These are phyloP conservation scores for Rhodotorula glutinis DNA, from an alignment of 1,284 basidiomycete genomes.

Conservation along the genomic window DNA sequence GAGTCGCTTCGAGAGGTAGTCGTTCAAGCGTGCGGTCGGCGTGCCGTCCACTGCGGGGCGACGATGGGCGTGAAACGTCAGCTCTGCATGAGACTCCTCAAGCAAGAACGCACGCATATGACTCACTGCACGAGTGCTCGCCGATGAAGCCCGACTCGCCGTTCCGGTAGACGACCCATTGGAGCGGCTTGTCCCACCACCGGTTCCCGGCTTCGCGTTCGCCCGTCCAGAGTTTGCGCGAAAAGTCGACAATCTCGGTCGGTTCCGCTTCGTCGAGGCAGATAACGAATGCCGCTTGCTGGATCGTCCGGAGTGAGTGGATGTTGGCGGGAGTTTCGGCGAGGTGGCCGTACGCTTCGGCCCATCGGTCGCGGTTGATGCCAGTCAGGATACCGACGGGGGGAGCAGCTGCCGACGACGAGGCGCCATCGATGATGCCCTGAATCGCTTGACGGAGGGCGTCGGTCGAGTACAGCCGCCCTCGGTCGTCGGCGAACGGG, in stretches of 20 bases:
- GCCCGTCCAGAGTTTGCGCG: constrained; percentile 60
- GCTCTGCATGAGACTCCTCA: background rate
- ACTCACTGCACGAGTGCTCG: constrained; percentile 67
- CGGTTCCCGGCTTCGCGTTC: constrained; percentile 49
- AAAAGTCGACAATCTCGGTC: constrained; percentile 6
- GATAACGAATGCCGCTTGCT: constrained; percentile 76
- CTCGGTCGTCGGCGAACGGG: constrained; percentile 57
- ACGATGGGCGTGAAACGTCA: background rate
- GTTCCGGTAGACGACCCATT: constrained; percentile 78
- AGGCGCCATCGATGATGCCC: constrained; percentile 61
- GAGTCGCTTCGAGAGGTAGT: constrained; percentile 67
- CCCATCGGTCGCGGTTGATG: constrained; percentile 77
- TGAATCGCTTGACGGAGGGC: constrained; percentile 74
- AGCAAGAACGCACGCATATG: background rate
- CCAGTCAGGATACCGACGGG: constrained; percentile 73
- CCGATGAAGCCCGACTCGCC: constrained; percentile 77
- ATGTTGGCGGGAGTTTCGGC: constrained; percentile 58
- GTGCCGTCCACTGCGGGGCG: constrained; percentile 11
- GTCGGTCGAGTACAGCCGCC: constrained; percentile 60
- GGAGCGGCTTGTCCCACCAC: constrained; percentile 69
- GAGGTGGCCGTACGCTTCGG: constrained; percentile 67
- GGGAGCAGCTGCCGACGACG: constrained; percentile 57
- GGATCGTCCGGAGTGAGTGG: constrained; percentile 65
- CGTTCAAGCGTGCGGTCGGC: constrained; percentile 62
- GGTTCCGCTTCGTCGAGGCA: constrained; percentile 64